Base-by-base conservation (phyloP, 306 rosid species). In the Castanopsis chinensis region DNA sequence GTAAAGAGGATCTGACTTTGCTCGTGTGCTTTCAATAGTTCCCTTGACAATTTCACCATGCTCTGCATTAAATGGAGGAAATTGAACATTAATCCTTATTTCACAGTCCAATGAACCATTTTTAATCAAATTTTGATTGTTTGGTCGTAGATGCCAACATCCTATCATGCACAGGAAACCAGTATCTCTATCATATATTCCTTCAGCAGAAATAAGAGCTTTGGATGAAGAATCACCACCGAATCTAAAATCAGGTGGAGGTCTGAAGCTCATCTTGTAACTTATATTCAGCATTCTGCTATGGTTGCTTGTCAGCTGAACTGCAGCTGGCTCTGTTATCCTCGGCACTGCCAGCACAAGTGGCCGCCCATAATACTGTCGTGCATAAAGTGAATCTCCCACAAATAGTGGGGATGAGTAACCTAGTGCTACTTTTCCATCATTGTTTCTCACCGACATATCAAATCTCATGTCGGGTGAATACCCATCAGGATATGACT, bases 151-250 rank as follows among this genome's bases (percentile, higher is more conserved):
- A 30, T 68, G 84, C 85, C 86, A 84, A 67, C 99, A 95, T 68
- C 99, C 99, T 76, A 77, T 75, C 92, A 92, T 90, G 87, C 99
- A 95, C 72, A 92, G 60, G 25, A 78, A 49, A 35, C 99, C 97
- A 45, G 83, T 78, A 58, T 78, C 84, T 78, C 76, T 87, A 81
- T 84, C 89, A 80, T 95, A 95, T 20, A 86, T 80, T 77, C 98
- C 99, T 89, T 95, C 98, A 30, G 97, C 91, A 79, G 80, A 81
- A 85, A 95, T 83, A 78, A 86, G 78, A 65, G 88, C 75, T 30
- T 59, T 79, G 4, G 79, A 60, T 25, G 80, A 73, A 64, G 83
- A 59, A 77, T 79, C 84, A 67, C 57, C 78, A 55, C 55, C 80
- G 59, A 88, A 77, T 53, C 76, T 88, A 73, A 87, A 86, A 88